Percentiles rank a stretch among this genome's conserved stretches.
Evolutionary conservation across 148 eudicot species (phyloP).

Genomic region (Spergularia marina): DNA sequence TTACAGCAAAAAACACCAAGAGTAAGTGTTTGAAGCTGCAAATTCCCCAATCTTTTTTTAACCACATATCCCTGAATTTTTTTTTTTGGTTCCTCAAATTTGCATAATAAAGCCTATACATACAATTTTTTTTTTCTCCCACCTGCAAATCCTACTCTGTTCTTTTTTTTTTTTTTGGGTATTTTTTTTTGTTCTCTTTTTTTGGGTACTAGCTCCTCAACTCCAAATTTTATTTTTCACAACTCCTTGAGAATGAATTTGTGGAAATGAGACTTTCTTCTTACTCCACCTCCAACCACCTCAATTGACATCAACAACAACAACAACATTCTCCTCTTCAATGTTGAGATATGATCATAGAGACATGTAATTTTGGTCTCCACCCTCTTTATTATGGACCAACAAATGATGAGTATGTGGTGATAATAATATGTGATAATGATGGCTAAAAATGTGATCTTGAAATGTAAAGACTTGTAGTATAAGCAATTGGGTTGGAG

Average conservation of each 20-base stretch:
- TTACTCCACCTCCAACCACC: constrained; percentile 15
- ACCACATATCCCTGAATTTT: constrained; percentile 22
- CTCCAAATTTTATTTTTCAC: constrained; percentile 32
- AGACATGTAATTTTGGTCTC: background rate
- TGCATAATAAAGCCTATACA: constrained; percentile 39
- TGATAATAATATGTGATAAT: background rate
- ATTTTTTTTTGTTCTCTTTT: constrained; percentile 4
- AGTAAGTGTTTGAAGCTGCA: constrained; percentile 37
- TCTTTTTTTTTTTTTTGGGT: constrained; percentile 31
- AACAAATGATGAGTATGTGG: constrained; percentile 18
- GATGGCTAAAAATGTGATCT: constrained; percentile 20
- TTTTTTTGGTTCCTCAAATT: constrained; percentile 38
- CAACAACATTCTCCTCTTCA: background rate
- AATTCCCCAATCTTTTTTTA: constrained; percentile 17
- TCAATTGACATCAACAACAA: background rate
- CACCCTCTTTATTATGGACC: constrained; percentile 21
- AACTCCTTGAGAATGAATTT: constrained; percentile 33
- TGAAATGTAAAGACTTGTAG: constrained; percentile 11
- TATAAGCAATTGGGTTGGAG: background rate
- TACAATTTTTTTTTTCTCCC: constrained; percentile 34
- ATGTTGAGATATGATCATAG: background rate
- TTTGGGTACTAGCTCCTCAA: constrained; percentile 5
- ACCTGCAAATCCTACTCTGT: constrained; percentile 46
- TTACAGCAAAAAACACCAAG: constrained; percentile 36
- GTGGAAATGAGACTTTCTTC: constrained; percentile 28